Evolutionary conservation across 1,284 basidiomycete genomes (phyloP).

Genomic region (Apiotrichum domesticum): DNA sequence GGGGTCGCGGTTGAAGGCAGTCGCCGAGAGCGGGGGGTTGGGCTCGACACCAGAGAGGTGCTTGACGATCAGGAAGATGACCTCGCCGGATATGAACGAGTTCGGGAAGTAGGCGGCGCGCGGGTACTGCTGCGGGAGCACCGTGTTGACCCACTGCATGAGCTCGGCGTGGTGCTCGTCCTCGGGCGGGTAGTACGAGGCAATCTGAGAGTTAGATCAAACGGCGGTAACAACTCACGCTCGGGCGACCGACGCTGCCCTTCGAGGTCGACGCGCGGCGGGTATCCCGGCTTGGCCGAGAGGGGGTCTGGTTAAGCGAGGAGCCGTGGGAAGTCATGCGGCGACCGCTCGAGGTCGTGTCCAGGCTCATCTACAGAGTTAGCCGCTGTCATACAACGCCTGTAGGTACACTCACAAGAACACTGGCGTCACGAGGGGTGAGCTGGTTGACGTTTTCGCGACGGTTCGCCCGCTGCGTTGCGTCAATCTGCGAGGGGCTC

Average conservation of each 20-base stretch:
- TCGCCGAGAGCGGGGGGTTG: conserved; percentile 32
- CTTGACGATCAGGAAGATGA: conserved; percentile 48
- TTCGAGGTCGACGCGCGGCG: conserved; percentile 32
- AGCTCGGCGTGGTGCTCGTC: conserved; percentile 51
- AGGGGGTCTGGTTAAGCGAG: conserved; percentile 14
- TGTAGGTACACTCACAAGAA: conserved; percentile 59
- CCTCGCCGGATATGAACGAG: conserved; percentile 48
- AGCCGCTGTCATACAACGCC: conserved; percentile 4
- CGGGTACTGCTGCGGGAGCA: conserved; percentile 60
- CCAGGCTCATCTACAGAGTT: conserved; percentile 40
- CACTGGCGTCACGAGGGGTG: conserved; percentile 73
- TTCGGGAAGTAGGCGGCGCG: conserved; percentile 54
- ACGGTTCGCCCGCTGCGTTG: conserved; percentile 79
- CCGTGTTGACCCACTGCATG: conserved; percentile 78
- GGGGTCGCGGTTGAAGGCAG: conserved; percentile 35
- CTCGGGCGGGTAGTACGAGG: conserved; percentile 24
- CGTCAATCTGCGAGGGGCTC: conserved; percentile 77
- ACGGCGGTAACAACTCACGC: background rate
- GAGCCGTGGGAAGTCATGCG: conserved; percentile 13
- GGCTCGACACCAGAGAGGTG: conserved; percentile 39
- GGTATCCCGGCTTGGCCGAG: conserved; percentile 40
- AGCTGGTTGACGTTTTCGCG: conserved; percentile 86
- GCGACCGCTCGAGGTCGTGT: conserved; percentile 26
- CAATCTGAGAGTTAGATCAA: conserved; percentile 10
- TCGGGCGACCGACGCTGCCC: conserved; percentile 4